phyloP scores from a whole-genome alignment of 2,329 filamentous ascomycete species.

The Alternaria sp. region DNA sequence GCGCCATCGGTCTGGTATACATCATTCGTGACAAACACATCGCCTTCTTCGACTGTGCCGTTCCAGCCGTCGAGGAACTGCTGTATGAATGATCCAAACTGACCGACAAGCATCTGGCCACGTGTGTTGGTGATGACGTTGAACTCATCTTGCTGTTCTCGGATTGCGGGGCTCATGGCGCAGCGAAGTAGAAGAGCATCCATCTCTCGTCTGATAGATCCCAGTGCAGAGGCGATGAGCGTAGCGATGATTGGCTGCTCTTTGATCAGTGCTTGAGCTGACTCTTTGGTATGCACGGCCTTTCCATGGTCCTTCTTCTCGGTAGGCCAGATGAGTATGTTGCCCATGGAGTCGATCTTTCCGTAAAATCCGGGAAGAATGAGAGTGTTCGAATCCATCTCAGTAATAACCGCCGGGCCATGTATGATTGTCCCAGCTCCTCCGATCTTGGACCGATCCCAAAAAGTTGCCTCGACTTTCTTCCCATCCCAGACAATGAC shows the following conservation, averaged over 20 bases:
- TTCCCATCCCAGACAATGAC: conserved; percentile 51
- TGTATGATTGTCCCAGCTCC: conserved; percentile 50
- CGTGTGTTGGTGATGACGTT: conserved; percentile 59
- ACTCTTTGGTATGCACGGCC: conserved; percentile 44
- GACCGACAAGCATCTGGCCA: conserved; percentile 60
- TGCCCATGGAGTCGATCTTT: conserved; percentile 56
- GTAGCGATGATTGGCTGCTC: conserved; percentile 54
- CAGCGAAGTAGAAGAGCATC: conserved; percentile 59
- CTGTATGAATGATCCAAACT: conserved; percentile 59
- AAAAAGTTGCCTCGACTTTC: conserved; percentile 51
- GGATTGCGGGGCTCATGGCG: conserved; percentile 59
- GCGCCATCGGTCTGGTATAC: conserved; percentile 58
- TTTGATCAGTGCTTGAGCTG: conserved; percentile 46
- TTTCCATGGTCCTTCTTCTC: conserved; percentile 37
- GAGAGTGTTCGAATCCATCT: conserved; percentile 61
- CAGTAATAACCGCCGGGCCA: conserved; percentile 57
- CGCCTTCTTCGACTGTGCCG: conserved; percentile 57
- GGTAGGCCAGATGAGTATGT: conserved; percentile 55
- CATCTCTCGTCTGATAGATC: conserved; percentile 58
- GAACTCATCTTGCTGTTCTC: conserved; percentile 61
- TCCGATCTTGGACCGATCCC: conserved; percentile 52
- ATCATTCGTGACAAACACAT: conserved; percentile 60
- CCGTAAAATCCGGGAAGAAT: conserved; percentile 56
- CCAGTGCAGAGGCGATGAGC: conserved; percentile 53
- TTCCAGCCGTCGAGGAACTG: conserved; percentile 56